These are phyloP conservation scores for Paracamarosporium sp. DNA, from an alignment of 2,329 filamentous ascomycete species.

Conservation along the genomic window DNA sequence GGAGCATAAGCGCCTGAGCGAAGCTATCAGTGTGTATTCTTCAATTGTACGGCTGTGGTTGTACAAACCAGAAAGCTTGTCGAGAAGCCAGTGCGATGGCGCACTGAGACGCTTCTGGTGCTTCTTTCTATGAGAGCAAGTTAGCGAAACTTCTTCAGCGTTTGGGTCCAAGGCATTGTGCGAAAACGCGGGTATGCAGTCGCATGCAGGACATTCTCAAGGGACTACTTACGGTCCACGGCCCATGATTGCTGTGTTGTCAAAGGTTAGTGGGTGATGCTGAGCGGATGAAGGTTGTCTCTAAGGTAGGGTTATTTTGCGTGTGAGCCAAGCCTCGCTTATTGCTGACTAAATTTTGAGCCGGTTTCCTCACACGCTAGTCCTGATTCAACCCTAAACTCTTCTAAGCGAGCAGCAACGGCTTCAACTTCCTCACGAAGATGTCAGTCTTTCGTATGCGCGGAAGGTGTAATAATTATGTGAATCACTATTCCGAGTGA, in stretches of 20 bases:
- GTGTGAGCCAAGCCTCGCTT: conserved; percentile 3
- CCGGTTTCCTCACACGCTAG: too few species aligned
- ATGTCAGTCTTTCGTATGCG: too few species aligned
- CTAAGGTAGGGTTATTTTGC: conserved; percentile 10
- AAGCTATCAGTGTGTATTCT: conserved; percentile 33
- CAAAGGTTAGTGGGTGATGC: conserved; percentile 43
- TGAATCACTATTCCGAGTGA: too few species aligned
- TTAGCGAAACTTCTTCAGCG: conserved; percentile 7
- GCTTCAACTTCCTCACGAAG: too few species aligned
- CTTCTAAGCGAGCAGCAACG: too few species aligned
- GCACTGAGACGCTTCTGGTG: conserved; percentile 99
- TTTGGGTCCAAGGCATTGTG: background rate
- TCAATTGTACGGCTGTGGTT: conserved; percentile 56
- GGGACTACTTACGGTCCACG: conserved; percentile 65
- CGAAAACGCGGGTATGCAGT: background rate
- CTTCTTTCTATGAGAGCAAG: conserved; percentile 75
- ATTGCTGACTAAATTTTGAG: too few species aligned
- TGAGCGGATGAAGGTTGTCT: conserved; percentile 37
- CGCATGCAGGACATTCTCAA: background rate
- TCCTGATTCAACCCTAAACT: too few species aligned
- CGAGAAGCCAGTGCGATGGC: conserved; percentile 99
- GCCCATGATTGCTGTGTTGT: conserved; percentile 64
- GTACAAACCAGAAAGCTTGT: conserved; percentile 87
- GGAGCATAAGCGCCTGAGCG: conserved; percentile 62
- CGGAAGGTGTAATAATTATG: too few species aligned